These are phyloP conservation scores for Cichorium intybus DNA, from an alignment of 140 eudicot genomes.

Conservation along the genomic window DNA sequence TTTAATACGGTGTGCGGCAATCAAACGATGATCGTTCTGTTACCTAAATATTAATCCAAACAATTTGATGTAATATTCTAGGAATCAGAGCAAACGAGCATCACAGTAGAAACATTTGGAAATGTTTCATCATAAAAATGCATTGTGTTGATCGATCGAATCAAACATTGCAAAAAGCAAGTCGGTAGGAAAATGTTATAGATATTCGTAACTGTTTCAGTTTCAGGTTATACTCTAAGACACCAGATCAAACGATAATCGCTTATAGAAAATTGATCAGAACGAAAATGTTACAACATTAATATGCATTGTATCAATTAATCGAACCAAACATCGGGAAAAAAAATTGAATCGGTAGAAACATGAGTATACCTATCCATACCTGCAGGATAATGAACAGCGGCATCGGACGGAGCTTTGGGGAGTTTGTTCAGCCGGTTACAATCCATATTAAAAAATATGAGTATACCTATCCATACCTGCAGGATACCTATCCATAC, in stretches of 20 bases:
- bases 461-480: not conserved
- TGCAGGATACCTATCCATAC: not conserved
- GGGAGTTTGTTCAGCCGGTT: too few species aligned
- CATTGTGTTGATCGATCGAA: not conserved
- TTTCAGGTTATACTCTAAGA: too few species aligned
- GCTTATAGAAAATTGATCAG: too few species aligned
- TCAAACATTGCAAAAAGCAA: not conserved
- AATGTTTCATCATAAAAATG: not conserved
- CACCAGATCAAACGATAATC: too few species aligned
- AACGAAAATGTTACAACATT: too few species aligned
- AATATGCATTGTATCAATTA: too few species aligned
- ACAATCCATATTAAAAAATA: too few species aligned
- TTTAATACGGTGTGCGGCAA: not conserved
- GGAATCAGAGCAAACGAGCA: not conserved
- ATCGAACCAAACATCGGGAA: too few species aligned
- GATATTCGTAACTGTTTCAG: too few species aligned
- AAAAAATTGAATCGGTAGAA: too few species aligned
- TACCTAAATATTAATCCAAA: not conserved
- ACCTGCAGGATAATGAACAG: not conserved
- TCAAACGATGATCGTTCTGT: slow-evolving; percentile 7
- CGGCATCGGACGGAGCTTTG: not conserved
- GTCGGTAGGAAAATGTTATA: too few species aligned
- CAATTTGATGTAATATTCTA: not conserved
- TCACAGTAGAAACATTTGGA: not conserved
- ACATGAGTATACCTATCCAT: not conserved